Evolutionary conservation across 2,329 filamentous ascomycete species (phyloP), one percentile per base, ranked within the genome.

Genomic region (Sporothrix dimorphospora): DNA sequence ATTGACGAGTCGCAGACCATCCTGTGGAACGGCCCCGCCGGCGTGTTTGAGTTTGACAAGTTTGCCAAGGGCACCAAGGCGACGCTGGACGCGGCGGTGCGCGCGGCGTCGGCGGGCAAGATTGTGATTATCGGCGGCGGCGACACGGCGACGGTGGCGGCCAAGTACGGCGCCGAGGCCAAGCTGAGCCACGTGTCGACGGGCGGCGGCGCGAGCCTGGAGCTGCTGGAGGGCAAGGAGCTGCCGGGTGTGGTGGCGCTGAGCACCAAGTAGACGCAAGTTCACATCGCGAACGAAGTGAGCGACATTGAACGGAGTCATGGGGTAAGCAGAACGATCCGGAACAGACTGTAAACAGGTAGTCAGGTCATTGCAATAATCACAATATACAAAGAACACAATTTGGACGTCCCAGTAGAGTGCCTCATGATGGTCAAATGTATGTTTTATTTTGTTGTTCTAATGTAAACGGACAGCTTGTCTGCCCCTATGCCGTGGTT

Each of bases 101-200:
- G 87, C 30, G 96, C 92, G 74, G 75, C 73, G 19, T 86, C 93
- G 83, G 88, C 85, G 74, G 94, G 94, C 82, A 94, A 96, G 87
- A 97, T 96, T 79, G 96, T 98, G 82, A 98, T 99, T 85, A 98
- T 99, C 76, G 96, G 96, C 75, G 96, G 96, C 82, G 96, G 96
- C 83, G 96, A 99, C 84, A 99, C 96, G 69, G 96, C 96, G 68
- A 99, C 96, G 73, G 96, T 98, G 65, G 96, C 96, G 71, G 95
- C 94, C 82, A 98, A 99, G 88, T 99, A 97, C 83, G 91, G 91
- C 71, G 95, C 93, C 75, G 96, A 99, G 88, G 90, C 93, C 84
- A 97, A 98, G 90, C 89, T 98, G 80, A 98, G 94, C 86, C 96
- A 99, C 86, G 96, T 99, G 75, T 97, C 94, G 68, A 99, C 96